Evolutionary conservation across 2,329 filamentous ascomycete species (phyloP).

Genomic region (Alternaria ethzedia): DNA sequence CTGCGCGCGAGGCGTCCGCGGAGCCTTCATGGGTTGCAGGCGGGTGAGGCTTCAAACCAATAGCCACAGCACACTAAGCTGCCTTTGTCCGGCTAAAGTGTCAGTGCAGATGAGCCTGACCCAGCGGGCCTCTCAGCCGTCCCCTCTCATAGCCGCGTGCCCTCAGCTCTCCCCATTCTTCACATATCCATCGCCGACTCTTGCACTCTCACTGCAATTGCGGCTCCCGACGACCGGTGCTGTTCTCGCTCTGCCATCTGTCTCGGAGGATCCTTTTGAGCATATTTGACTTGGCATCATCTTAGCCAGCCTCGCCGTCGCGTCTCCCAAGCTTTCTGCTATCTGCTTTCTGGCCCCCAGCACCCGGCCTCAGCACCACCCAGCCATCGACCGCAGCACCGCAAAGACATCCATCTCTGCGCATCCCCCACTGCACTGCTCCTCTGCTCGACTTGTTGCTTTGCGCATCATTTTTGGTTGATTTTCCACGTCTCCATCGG

Average conservation of each 20-base stretch:
- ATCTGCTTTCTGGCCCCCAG: slow-evolving; percentile 1
- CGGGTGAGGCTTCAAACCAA: slow-evolving; percentile 9
- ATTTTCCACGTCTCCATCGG: slow-evolving; percentile 1
- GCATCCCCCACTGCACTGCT: not conserved
- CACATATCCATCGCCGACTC: slow-evolving; percentile 5
- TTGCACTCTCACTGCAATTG: slow-evolving; percentile 2
- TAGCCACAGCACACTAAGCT: slow-evolving; percentile 7
- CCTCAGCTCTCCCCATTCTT: slow-evolving; percentile 11
- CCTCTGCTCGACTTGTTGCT: not conserved
- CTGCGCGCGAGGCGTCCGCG: slow-evolving; percentile 5
- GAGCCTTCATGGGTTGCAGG: slow-evolving; percentile 8
- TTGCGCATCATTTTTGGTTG: not conserved
- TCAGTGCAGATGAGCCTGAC: slow-evolving; percentile 18
- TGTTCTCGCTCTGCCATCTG: not conserved
- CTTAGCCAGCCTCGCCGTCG: not conserved
- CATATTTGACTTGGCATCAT: not conserved
- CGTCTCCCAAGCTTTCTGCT: not conserved
- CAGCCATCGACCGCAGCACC: not conserved
- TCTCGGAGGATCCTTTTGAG: not conserved
- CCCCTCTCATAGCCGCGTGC: slow-evolving; percentile 11
- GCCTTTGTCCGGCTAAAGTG: slow-evolving; percentile 22
- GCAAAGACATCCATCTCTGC: not conserved
- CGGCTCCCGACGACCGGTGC: slow-evolving; percentile 1
- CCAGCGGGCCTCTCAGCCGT: slow-evolving; percentile 15
- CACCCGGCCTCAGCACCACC: not conserved